Base-by-base conservation (phyloP, 371 early-diverging fungal species). In the Phascolomyces articulosus region DNA sequence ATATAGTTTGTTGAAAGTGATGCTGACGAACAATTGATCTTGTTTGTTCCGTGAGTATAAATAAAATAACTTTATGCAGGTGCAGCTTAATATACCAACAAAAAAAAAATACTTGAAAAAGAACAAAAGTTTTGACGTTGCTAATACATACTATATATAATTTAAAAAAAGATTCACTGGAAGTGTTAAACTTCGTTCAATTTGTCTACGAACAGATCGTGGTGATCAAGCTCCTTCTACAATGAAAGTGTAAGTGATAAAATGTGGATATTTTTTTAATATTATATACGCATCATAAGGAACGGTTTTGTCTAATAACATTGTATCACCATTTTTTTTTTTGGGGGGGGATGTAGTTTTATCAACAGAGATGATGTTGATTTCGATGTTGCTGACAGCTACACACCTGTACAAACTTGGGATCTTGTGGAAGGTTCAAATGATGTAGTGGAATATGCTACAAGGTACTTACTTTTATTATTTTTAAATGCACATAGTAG, bases 281-380 rank as follows among this genome's bases (percentile, higher is more conserved):
- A 26, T 47, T 10, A 21, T 18, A 8, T 27, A 11, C 2, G 0
- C 11, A 9, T 6, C 34, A 34, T 34, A 9, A 9, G 34, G 34
- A 34, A 2, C 11, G 0, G 11, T 34, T 11, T 34, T 34, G 34
- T 9, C 11, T 9, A 6, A 34, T 34, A 11, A n/a, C n/a, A n/a
- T n/a, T n/a, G n/a, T n/a, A n/a, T n/a, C n/a, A n/a, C n/a, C n/a
- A n/a, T n/a, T n/a, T n/a, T n/a, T n/a, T n/a, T n/a, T n/a, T n/a
- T n/a, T n/a, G n/a, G n/a, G n/a, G n/a, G n/a, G n/a, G n/a, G n/a
- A 6, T 13, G 34, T 62, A 94, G 94, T 10, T 95, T 91, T 70
- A 87, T 93, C 65, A 98, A 97, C 76, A 80, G 87, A 8, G 95
- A 95, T 31, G 93, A 93, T 73, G 68, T 98, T 41, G 97, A 98